Conservation (phyloP, 202 grass and related monocot species). For the Carex sylvatica region DNA sequence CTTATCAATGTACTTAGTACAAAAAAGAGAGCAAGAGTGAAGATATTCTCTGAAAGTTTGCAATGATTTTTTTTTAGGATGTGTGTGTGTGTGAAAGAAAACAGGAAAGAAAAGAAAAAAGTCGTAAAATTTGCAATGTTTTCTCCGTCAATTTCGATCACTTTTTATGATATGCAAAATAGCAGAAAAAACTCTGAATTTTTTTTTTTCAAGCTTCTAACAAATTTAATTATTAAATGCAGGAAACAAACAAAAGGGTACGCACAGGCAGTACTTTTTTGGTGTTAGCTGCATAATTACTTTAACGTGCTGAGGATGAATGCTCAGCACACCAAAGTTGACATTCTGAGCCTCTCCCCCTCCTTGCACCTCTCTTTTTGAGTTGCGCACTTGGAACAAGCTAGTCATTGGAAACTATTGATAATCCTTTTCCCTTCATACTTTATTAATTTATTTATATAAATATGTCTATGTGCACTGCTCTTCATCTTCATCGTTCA, state of each 20-base stretch:
- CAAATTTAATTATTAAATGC: neutral
- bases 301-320: neutral
- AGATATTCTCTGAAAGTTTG: constrained; percentile 1
- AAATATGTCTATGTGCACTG: neutral
- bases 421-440: neutral
- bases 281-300: constrained; percentile 12
- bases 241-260: constrained; percentile 9
- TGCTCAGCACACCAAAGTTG: constrained; percentile 21
- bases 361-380: neutral
- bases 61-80: neutral
- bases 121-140: neutral
- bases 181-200: neutral
- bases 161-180: neutral
- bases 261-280: neutral
- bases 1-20: neutral
- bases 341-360: neutral
- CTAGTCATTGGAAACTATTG: neutral
- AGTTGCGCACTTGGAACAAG: neutral
- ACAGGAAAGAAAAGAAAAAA: too few species aligned
- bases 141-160: neutral
- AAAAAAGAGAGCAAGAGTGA: neutral
- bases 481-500: neutral
- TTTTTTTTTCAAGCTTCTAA: neutral
- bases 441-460: neutral
- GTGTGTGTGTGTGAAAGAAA: too few species aligned